Percentiles rank a stretch among this genome's conserved stretches.
Conservation (phyloP, 2,329 filamentous ascomycete genomes). For the Rhynchosporium graminicola region DNA sequence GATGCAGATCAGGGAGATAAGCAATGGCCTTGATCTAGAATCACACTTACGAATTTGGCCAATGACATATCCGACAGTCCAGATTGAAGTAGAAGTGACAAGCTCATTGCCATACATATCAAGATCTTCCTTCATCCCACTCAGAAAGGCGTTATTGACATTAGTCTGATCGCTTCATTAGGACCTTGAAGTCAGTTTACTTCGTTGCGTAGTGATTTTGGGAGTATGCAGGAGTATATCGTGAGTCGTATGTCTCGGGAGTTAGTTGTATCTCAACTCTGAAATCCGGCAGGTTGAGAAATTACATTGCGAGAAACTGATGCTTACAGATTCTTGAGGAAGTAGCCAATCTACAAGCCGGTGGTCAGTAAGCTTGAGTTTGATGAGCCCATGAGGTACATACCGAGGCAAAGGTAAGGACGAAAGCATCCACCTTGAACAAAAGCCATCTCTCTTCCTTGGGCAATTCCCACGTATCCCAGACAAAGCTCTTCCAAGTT, state of each 20-base stretch:
- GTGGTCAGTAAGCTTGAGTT: neutral
- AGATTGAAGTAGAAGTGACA: slow-evolving; percentile 52
- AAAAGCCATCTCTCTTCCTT: slow-evolving; percentile 49
- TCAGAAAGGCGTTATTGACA: slow-evolving; percentile 36
- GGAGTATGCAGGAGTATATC: no score
- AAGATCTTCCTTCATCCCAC: slow-evolving; percentile 49
- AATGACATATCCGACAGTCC: slow-evolving; percentile 55
- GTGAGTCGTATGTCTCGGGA: no score
- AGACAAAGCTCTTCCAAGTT: slow-evolving; percentile 44
- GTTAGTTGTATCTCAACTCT: no score
- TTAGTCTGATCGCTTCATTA: slow-evolving; percentile 38
- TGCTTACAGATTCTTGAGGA: slow-evolving; percentile 45
- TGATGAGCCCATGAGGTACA: slow-evolving; percentile 39
- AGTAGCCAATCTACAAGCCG: slow-evolving; percentile 33
- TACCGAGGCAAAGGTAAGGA: slow-evolving; percentile 48
- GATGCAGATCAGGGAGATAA: neutral
- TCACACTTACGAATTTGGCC: slow-evolving; percentile 45
- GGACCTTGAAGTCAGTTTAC: no score
- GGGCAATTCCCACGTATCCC: slow-evolving; percentile 52
- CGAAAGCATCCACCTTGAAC: slow-evolving; percentile 50
- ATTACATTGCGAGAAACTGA: no score
- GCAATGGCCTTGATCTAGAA: neutral
- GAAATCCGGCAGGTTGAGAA: no score
- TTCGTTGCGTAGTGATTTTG: no score
- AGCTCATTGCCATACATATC: slow-evolving; percentile 51